Evolutionary conservation across 2,329 filamentous ascomycete species (phyloP).

Genomic region (Chrysoporthe deuterocubensis): DNA sequence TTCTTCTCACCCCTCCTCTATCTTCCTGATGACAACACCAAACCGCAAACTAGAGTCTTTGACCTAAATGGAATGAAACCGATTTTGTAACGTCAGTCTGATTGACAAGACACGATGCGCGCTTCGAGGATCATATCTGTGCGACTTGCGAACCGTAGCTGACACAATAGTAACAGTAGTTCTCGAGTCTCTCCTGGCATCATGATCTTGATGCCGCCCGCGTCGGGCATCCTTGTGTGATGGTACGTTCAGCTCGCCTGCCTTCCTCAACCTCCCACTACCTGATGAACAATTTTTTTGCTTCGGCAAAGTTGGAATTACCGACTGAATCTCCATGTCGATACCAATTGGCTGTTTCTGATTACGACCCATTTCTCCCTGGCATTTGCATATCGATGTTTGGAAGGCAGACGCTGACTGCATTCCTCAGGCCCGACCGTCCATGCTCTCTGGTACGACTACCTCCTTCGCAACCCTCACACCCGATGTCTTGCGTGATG

Average conservation of each 20-base stretch:
- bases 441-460: slow-evolving; percentile 28
- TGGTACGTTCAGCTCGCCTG: slow-evolving; percentile 31
- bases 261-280: slow-evolving; percentile 26
- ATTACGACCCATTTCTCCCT: slow-evolving; percentile 44
- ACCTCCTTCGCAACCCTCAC: neutral
- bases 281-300: slow-evolving; percentile 72
- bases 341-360: slow-evolving; percentile 87
- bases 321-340: slow-evolving; percentile 84
- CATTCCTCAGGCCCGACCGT: slow-evolving; percentile 18
- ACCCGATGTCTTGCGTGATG: slow-evolving; percentile 64
- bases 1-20: slow-evolving; percentile 29
- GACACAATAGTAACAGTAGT: slow-evolving; percentile 24
- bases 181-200: slow-evolving; percentile 10
- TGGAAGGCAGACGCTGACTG: slow-evolving; percentile 30
- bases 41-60: slow-evolving; percentile 99
- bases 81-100: slow-evolving; percentile 93
- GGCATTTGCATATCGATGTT: slow-evolving; percentile 31
- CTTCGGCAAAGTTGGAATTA: slow-evolving; percentile 88
- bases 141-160: slow-evolving; percentile 16
- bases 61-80: slow-evolving; percentile 83
- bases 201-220: neutral
- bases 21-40: slow-evolving; percentile 76
- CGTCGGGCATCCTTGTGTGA: slow-evolving; percentile 18
- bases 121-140: slow-evolving; percentile 23
- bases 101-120: slow-evolving; percentile 35